Conservation (phyloP, 2,329 filamentous ascomycete genomes). For the Paecilomyces niveus region DNA sequence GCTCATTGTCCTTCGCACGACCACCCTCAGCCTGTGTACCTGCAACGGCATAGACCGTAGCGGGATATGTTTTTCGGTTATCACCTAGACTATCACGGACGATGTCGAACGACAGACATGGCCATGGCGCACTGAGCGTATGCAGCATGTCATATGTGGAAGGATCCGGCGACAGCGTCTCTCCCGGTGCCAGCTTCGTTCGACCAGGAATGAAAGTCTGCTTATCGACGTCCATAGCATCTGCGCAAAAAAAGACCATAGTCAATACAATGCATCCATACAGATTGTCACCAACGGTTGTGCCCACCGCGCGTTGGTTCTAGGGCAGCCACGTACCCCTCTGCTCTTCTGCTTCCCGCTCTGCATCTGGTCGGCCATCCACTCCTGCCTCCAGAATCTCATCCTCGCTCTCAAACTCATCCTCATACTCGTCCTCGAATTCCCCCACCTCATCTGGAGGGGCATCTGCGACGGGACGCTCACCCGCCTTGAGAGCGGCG, state of each 20-base stretch:
- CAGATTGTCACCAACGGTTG: slow-evolving; percentile 4
- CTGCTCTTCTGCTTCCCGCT: slow-evolving; percentile 83
- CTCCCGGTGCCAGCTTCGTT: slow-evolving; percentile 81
- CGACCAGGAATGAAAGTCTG: slow-evolving; percentile 93
- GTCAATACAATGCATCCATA: not conserved
- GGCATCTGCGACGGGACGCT: slow-evolving; percentile 46
- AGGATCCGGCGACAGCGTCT: slow-evolving; percentile 83
- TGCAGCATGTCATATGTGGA: slow-evolving; percentile 99
- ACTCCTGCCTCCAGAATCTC: slow-evolving; percentile 93
- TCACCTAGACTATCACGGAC: slow-evolving; percentile 79
- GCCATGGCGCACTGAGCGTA: slow-evolving; percentile 89
- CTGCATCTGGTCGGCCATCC: slow-evolving; percentile 83
- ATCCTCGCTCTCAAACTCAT: slow-evolving; percentile 90
- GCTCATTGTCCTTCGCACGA: slow-evolving; percentile 75
- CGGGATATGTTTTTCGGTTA: slow-evolving; percentile 85
- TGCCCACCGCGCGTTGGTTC: slow-evolving; percentile 11
- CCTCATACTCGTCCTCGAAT: slow-evolving; percentile 77
- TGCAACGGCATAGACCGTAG: slow-evolving; percentile 88
- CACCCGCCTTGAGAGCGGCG: slow-evolving; percentile 54
- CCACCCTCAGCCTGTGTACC: slow-evolving; percentile 82
- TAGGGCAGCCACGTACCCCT: slow-evolving; percentile 45
- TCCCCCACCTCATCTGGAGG: slow-evolving; percentile 52
- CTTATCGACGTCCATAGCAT: slow-evolving; percentile 88
- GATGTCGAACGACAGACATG: slow-evolving; percentile 93
- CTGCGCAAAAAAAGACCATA: slow-evolving; percentile 29